Evolutionary conservation across 805 yeast species (phyloP), one percentile per base, ranked within the genome.

Genomic region (Blastobotrys parvus): DNA sequence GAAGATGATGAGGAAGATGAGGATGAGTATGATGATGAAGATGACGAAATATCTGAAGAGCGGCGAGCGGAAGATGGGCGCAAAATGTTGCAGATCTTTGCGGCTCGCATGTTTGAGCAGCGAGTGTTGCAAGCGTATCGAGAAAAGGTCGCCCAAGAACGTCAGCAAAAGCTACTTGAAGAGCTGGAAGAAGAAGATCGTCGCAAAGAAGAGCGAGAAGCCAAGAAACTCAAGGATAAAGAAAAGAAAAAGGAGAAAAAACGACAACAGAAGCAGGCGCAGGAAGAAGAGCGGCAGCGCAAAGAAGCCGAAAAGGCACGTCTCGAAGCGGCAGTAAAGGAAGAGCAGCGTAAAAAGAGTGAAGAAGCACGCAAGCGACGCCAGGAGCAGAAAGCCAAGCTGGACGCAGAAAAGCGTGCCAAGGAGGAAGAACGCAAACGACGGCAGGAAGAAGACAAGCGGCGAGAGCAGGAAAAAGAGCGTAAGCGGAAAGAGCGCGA

Each of bases 141-240:
- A 48, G 89, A 82, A 53, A 82, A 78, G 50, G 75, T 82, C 38
- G 89, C 95, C 10, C 86, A 82, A 46, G 92, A 83, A 53, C 61
- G 68, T 10, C 69, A 63, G 54, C 58, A 50, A 52, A 56, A 56
- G 49, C 59, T 65, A 23, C 53, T 65, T 38, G 55, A 54, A 46
- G 67, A 57, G 49, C 56, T 58, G 20, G 65, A 57, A 30, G 64
- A 55, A 39, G 62, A 57, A 46, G 50, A 44, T 35, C 49, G 57
- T 31, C 45, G 52, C 35, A 48, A 54, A 45, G 54, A 54, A 35
- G 65, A 54, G 47, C 55, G 46, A 45, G 68, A 56, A 49, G 52
- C 45, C 49, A 63, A 58, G 51, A 61, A 60, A 45, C 57, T 53
- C 34, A 51, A 56, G 38, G 69, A 67, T 19, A 64, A 66, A 51